Conservation (phyloP, 305 asterid species). For the Fraxinus xanthoxyloides region DNA sequence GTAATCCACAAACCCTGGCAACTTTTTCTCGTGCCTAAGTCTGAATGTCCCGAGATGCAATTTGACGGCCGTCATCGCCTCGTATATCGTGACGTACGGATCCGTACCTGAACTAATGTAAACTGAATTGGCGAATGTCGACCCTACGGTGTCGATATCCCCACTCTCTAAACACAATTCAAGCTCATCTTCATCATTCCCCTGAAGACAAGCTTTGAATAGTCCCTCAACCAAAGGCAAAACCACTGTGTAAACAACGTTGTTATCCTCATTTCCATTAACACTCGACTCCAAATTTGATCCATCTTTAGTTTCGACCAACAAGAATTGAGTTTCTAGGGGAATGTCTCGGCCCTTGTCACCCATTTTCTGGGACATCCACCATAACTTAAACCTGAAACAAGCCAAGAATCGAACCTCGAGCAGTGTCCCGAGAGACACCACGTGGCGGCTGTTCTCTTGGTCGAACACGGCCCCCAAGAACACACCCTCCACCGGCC, state of each 20-base stretch:
- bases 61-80: constrained; percentile 59
- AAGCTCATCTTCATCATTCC: constrained; percentile 58
- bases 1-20: constrained; percentile 71
- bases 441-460: constrained; percentile 65
- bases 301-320: constrained; percentile 58
- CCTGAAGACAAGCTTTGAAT: constrained; percentile 78
- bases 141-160: constrained; percentile 40
- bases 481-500: constrained; percentile 69
- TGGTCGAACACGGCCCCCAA: constrained; percentile 68
- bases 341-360: constrained; percentile 72
- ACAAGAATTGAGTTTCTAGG: constrained; percentile 75
- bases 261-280: constrained; percentile 33
- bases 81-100: constrained; percentile 60
- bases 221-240: constrained; percentile 76
- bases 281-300: constrained; percentile 42
- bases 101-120: constrained; percentile 69
- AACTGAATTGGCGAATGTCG: constrained; percentile 56
- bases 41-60: constrained; percentile 62
- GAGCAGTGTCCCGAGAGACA: constrained; percentile 56
- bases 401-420: constrained; percentile 62
- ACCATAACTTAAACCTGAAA: constrained; percentile 43
- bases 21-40: constrained; percentile 67
- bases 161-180: constrained; percentile 86
- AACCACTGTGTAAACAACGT: constrained; percentile 59
- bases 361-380: constrained; percentile 72